Evolutionary conservation across 345 rosid species (phyloP).

Genomic region (Salix viminalis): DNA sequence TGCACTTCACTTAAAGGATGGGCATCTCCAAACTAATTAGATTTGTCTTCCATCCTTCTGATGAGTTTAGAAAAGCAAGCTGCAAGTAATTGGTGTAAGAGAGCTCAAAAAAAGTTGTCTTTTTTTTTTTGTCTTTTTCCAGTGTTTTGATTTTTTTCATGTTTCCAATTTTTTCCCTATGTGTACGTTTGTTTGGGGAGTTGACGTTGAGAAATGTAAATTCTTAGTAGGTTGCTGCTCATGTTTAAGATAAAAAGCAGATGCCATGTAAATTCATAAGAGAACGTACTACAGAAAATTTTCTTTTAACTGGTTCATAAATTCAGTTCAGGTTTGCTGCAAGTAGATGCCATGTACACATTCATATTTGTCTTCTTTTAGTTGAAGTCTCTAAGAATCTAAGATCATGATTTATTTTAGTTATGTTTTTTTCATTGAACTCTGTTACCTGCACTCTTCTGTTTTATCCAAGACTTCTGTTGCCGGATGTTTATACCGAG

Average conservation of each 20-base stretch:
- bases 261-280: slow-evolving; percentile 33
- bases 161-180: slow-evolving; percentile 19
- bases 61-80: slow-evolving; percentile 16
- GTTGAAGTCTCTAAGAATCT: not conserved
- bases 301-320: slow-evolving; percentile 1
- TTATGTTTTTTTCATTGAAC: not conserved
- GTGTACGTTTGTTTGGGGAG: slow-evolving; percentile 31
- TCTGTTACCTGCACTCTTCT: not conserved
- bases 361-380: not conserved
- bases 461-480: not conserved
- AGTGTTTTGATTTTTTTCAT: slow-evolving; percentile 2
- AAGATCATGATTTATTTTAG: not conserved
- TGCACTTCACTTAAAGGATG: slow-evolving; percentile 22
- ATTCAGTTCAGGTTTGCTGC: slow-evolving; percentile 13
- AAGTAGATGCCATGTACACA: slow-evolving; percentile 17
- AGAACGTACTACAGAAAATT: slow-evolving; percentile 14
- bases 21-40: slow-evolving; percentile 22
- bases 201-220: slow-evolving; percentile 56
- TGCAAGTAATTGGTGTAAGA: slow-evolving; percentile 18
- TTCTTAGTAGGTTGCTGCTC: slow-evolving; percentile 45
- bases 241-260: slow-evolving; percentile 11
- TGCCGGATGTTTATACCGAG: too few species aligned
- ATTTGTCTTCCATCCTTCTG: slow-evolving; percentile 22
- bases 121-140: not conserved
- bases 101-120: slow-evolving; percentile 21